Base-by-base conservation (phyloP, 768 basidiomycete genomes). In the Mrakia hoshinonis region DNA sequence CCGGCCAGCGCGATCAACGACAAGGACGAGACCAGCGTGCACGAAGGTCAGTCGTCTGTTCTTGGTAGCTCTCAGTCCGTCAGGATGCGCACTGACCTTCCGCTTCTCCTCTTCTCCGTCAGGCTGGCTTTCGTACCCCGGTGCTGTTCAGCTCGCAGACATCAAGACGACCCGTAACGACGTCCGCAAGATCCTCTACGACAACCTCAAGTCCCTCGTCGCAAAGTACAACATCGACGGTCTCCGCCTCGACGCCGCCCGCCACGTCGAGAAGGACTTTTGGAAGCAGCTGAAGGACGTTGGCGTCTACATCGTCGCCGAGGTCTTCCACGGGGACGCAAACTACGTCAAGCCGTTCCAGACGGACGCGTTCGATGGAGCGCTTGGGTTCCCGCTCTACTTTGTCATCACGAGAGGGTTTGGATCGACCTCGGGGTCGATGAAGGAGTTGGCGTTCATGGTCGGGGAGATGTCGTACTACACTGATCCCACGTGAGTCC, bases 401-500 rank as follows among this genome's bases (percentile, higher is more conserved):
- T 39, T 22, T 2, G 22, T 55, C 4, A n/a, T 52, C n/a, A 9
- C 6, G 43, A 62, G 75, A 18, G 78, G 77, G 11, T 80, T 80
- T 76, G 78, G 79, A 70, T 60, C 69, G 12, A 76, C 77, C 10
- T 36, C 65, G 0, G 75, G 75, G 3, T 70, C 73, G 18, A 67
- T 80, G 67, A 38, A 47, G 6, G 76, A 75, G 9, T 73, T 80
- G 29, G 67, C 75, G 34, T 67, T 71, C 26, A 79, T 79, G 77
- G 74, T 76, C 39, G 54, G 43, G 5, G 69, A 74, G 10, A 67
- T 80, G 60, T 75, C 75, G 67, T 69, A 54, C 61, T 73, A 58
- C 63, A 78, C 47, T n/a, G 80, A 80, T 71, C 74, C 77, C 9
- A 79, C 78, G 54, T 55, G 3, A 55, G 54, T 55, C 49, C 9